phyloP scores from a whole-genome alignment of 2,329 filamentous ascomycete genomes.

The Lachnellula suecica region DNA sequence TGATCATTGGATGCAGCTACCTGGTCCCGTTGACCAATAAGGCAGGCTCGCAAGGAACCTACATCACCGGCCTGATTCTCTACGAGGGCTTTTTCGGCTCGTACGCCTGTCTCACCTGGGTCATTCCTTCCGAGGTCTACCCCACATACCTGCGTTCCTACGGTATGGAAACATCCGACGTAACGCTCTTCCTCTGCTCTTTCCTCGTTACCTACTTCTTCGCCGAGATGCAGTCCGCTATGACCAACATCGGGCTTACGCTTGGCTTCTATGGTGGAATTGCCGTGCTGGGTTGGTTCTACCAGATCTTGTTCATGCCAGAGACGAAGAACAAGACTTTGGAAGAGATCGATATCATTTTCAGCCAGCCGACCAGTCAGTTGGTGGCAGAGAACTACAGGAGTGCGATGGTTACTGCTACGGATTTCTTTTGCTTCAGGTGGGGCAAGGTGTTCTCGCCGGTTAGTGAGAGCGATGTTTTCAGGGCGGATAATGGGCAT shows the following conservation, averaged over 20 bases:
- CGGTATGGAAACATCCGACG: slow-evolving; percentile 71
- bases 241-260: slow-evolving; percentile 63
- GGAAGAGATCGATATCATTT: slow-evolving; percentile 70
- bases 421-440: slow-evolving; percentile 25
- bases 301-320: slow-evolving; percentile 74
- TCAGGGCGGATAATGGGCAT: slow-evolving; percentile 27
- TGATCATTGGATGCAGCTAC: slow-evolving; percentile 66
- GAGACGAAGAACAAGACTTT: slow-evolving; percentile 67
- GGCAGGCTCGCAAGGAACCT: slow-evolving; percentile 54
- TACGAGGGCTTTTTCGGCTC: slow-evolving; percentile 70
- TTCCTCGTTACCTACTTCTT: slow-evolving; percentile 80
- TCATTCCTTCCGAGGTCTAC: slow-evolving; percentile 68
- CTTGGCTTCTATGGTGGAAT: slow-evolving; percentile 76
- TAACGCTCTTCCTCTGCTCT: slow-evolving; percentile 67
- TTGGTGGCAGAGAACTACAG: slow-evolving; percentile 59
- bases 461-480: slow-evolving; percentile 29
- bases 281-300: slow-evolving; percentile 67
- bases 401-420: slow-evolving; percentile 28
- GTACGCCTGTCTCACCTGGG: slow-evolving; percentile 65
- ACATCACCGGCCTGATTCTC: slow-evolving; percentile 65
- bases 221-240: slow-evolving; percentile 65
- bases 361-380: slow-evolving; percentile 60
- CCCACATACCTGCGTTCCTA: slow-evolving; percentile 71
- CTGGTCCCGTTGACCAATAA: slow-evolving; percentile 51
- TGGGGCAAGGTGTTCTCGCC: slow-evolving; percentile 31